phyloP scores from a whole-genome alignment of 306 rosid genomes.

The Dalbergia cochinchinensis region DNA sequence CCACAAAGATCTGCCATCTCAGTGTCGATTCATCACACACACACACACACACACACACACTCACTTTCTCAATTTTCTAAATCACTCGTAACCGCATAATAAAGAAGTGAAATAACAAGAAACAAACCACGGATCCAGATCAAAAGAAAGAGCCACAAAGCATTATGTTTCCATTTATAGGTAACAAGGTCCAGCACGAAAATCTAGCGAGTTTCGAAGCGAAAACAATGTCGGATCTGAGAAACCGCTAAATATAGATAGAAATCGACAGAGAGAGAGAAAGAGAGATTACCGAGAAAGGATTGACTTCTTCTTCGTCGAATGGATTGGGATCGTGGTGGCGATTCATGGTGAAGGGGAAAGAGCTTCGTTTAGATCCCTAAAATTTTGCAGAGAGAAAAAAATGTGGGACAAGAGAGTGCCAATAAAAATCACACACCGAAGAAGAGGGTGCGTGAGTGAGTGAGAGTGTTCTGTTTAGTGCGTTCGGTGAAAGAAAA shows the following conservation, averaged over 20 bases:
- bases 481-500: conserved; percentile 41
- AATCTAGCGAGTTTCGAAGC: conserved; percentile 23
- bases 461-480: conserved; percentile 7
- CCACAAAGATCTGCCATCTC: background rate
- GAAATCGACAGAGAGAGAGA: background rate
- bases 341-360: conserved; percentile 71
- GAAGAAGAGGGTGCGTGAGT: conserved; percentile 23
- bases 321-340: conserved; percentile 94
- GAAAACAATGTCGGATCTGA: conserved; percentile 55
- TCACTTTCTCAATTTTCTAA: conserved; percentile 22
- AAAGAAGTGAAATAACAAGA: conserved; percentile 13
- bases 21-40: background rate
- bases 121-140: conserved; percentile 59
- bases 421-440: conserved; percentile 22
- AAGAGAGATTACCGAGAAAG: conserved; percentile 75
- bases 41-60: background rate
- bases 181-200: background rate
- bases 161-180: conserved; percentile 1
- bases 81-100: background rate
- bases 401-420: conserved; percentile 35
- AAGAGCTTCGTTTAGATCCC: conserved; percentile 52
- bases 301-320: conserved; percentile 93
- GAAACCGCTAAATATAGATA: conserved; percentile 26
- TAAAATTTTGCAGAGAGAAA: conserved; percentile 48
- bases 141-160: conserved; percentile 27